These are phyloP conservation scores for Dactylonectria estremocensis DNA, from an alignment of 2,329 filamentous ascomycete species.

Conservation along the genomic window DNA sequence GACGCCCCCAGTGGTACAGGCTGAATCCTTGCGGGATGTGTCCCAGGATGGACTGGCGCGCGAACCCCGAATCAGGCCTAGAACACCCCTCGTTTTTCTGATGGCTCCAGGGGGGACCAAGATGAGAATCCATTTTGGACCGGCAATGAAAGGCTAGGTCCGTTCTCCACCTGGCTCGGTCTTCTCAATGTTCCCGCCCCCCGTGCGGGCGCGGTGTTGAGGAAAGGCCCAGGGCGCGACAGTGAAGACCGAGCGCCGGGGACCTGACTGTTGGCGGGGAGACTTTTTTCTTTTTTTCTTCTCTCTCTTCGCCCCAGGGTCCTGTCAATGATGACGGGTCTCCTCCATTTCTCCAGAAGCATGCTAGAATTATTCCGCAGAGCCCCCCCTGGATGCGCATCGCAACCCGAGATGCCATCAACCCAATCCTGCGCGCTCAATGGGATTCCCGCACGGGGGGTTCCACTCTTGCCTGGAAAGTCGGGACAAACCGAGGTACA, in stretches of 20 bases:
- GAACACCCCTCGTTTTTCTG: neutral
- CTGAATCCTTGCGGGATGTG: no score
- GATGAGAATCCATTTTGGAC: no score
- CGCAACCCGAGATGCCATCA: no score
- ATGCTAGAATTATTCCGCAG: neutral
- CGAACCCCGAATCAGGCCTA: slow-evolving; percentile 5
- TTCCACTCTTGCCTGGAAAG: neutral
- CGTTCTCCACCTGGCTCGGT: no score
- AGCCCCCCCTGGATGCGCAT: no score
- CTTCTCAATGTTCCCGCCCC: neutral
- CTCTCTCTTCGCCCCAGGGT: neutral
- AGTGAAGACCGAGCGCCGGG: no score
- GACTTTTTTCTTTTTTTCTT: neutral
- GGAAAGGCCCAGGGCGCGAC: neutral
- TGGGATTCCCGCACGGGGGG: no score
- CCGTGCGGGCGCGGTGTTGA: no score
- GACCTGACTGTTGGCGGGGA: neutral
- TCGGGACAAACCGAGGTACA: neutral
- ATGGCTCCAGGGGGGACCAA: no score
- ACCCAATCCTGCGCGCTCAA: no score
- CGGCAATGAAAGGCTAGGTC: no score
- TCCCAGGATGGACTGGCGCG: neutral
- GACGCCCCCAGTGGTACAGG: no score
- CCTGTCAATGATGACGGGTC: neutral
- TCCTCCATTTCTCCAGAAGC: neutral